Base-by-base conservation (phyloP, 371 early-diverging fungal species). In the Mortierella sp. region DNA sequence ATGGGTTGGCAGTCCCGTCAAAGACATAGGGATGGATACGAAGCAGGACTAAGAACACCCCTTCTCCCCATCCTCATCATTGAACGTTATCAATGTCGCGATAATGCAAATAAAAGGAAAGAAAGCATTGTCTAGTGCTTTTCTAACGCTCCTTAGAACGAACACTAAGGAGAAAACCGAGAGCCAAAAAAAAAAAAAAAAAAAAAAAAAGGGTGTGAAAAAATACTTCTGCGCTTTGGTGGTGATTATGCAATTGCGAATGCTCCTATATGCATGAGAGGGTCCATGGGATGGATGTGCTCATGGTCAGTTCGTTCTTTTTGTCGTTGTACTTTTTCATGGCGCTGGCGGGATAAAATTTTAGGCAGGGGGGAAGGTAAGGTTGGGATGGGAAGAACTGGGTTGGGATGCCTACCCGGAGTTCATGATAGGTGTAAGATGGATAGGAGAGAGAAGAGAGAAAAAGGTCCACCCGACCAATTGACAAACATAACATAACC, bases 241-340 rank as follows among this genome's bases (percentile, higher is more conserved):
- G 38, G 68, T 68, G 68, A 68, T 68, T 68, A 68, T 68, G 68
- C 68, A 68, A 68, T 68, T 68, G 68, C 68, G 44, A 68, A 68
- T 68, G 60, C 34, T 34, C 38, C 21, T 34, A 5, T 28, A 42
- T 68, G 68, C 38, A 68, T 10, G 44, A 38, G 34, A 38, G 68
- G n/a, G 54, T 1, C 50, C 16, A 50, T 58, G 58, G 58, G 6
- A 28, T 58, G n/a, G 2, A 28, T 68, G 42, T 38, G 21, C 38
- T 42, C 65, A 65, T 42, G 65, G 65, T 65, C 65, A 65, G 65
- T 65, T 65, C 65, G 34, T 63, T 34, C 38, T 63, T 34, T 63
- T 58, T n/a, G n/a, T 7, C 24, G 2, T 50, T 50, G 11, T 24
- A 19, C 2, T 24, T 68, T 42, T 38, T 42, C 68, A 38, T 63